Percentiles rank a stretch among this genome's conserved stretches.
Evolutionary conservation across 192 early-diverging fungal species (phyloP).

Genomic region (Umbelopsis isabellina): DNA sequence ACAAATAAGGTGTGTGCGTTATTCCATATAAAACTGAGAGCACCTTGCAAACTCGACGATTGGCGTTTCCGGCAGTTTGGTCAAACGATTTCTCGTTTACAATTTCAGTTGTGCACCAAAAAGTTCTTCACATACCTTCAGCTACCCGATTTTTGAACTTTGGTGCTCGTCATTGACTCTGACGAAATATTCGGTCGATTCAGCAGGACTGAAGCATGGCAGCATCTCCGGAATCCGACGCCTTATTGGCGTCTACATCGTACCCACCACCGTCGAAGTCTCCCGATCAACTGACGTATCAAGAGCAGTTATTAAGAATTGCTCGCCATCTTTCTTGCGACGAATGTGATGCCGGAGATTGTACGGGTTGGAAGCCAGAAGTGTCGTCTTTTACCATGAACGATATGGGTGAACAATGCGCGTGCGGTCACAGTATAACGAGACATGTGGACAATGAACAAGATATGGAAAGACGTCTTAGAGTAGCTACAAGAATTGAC

Average conservation of each 20-base stretch:
- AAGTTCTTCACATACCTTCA: neutral
- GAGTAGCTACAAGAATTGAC: conserved; percentile 53
- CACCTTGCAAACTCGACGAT: too few relatives aligned
- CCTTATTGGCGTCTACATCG: conserved; percentile 22
- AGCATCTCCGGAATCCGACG: conserved; percentile 22
- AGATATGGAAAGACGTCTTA: conserved; percentile 49
- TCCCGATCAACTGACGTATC: conserved; percentile 31
- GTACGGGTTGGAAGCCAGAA: conserved; percentile 55
- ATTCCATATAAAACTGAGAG: too few relatives aligned
- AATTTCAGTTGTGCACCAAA: too few relatives aligned
- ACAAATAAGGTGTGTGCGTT: too few relatives aligned
- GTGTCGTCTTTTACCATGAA: conserved; percentile 25
- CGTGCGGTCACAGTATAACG: conserved; percentile 50
- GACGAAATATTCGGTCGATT: conserved; percentile 15
- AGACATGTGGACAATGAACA: conserved; percentile 49
- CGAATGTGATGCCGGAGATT: conserved; percentile 39
- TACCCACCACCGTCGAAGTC: conserved; percentile 46
- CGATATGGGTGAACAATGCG: conserved; percentile 42
- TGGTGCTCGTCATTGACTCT: neutral
- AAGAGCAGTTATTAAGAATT: conserved; percentile 52
- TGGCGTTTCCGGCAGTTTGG: too few relatives aligned
- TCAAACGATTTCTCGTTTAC: too few relatives aligned
- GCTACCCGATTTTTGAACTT: neutral
- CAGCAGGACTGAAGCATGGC: conserved; percentile 23
- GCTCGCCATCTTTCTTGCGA: conserved; percentile 53